phyloP scores from a whole-genome alignment of 2,329 filamentous ascomycete species.

The Scedosporium apiospermum region DNA sequence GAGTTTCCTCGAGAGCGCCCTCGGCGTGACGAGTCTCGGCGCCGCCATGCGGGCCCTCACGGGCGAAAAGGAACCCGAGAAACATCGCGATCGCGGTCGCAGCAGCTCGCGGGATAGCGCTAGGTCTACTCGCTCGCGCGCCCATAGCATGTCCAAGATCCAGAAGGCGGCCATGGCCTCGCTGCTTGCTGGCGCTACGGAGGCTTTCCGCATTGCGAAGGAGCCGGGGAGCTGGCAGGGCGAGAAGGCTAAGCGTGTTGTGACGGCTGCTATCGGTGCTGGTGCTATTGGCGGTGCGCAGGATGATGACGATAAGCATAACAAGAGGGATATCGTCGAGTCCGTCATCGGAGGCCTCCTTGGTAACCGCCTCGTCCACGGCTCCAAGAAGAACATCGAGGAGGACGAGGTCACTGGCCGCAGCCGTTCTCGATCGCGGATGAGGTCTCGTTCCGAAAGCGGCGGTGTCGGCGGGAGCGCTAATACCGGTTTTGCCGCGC shows the following conservation, averaged over 20 bases:
- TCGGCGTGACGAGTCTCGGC: conserved; percentile 52
- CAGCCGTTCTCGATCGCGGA: conserved; percentile 60
- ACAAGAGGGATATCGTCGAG: conserved; percentile 77
- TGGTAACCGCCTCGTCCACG: conserved; percentile 78
- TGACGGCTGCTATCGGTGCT: conserved; percentile 79
- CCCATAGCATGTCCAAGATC: conserved; percentile 53
- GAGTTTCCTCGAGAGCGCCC: conserved; percentile 53
- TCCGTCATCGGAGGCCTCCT: conserved; percentile 83
- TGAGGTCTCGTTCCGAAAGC: conserved; percentile 42
- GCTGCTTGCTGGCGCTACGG: conserved; percentile 78
- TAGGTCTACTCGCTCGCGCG: conserved; percentile 28
- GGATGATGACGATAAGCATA: conserved; percentile 60
- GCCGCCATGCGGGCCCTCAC: conserved; percentile 51
- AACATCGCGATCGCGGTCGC: conserved; percentile 24
- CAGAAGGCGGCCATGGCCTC: conserved; percentile 88
- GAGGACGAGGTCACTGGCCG: conserved; percentile 50
- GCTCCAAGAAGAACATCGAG: conserved; percentile 57
- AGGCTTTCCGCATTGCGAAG: conserved; percentile 84
- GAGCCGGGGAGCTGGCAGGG: conserved; percentile 84
- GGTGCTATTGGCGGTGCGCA: conserved; percentile 76
- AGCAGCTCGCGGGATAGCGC: conserved; percentile 17
- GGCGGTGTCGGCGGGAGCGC: conserved; percentile 35
- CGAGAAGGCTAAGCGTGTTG: conserved; percentile 81
- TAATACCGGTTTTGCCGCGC: conserved; percentile 38
- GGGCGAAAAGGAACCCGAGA: conserved; percentile 33